Evolutionary conservation across 179 eudicot species (phyloP).

Genomic region (Beta corolliflora): DNA sequence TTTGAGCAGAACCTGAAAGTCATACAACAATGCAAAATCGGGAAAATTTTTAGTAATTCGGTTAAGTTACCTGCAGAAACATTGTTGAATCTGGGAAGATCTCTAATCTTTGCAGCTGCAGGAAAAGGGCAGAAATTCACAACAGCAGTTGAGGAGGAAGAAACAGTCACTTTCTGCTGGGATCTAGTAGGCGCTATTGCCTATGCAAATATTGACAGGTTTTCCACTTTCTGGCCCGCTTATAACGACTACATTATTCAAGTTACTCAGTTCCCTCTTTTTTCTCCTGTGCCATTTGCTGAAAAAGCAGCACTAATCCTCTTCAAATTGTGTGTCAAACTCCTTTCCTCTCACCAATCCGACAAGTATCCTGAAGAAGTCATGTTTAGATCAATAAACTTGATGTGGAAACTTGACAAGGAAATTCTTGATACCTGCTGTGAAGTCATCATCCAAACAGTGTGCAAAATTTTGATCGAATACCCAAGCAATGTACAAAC

Average conservation of each 20-base stretch:
- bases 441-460: slow-evolving; percentile 52
- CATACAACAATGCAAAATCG: slow-evolving; percentile 82
- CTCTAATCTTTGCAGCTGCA: slow-evolving; percentile 80
- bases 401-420: slow-evolving; percentile 82
- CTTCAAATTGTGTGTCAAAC: slow-evolving; percentile 52
- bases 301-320: slow-evolving; percentile 70
- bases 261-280: slow-evolving; percentile 75
- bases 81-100: slow-evolving; percentile 74
- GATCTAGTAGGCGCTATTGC: slow-evolving; percentile 57
- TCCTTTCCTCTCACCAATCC: slow-evolving; percentile 49
- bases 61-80: slow-evolving; percentile 69
- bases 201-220: slow-evolving; percentile 54
- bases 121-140: slow-evolving; percentile 97
- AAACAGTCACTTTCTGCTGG: slow-evolving; percentile 91
- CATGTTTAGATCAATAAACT: slow-evolving; percentile 70
- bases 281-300: slow-evolving; percentile 80
- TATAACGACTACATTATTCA: slow-evolving; percentile 67
- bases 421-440: slow-evolving; percentile 72
- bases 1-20: slow-evolving; percentile 84
- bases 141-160: slow-evolving; percentile 91
- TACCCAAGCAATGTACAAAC: slow-evolving; percentile 64
- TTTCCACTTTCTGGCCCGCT: slow-evolving; percentile 69
- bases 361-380: slow-evolving; percentile 73
- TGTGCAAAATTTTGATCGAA: slow-evolving; percentile 53
- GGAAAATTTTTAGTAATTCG: slow-evolving; percentile 65